Evolutionary conservation across 768 basidiomycete genomes (phyloP), one percentile per base, ranked within the genome.

Genomic region (Russula dissimulans): DNA sequence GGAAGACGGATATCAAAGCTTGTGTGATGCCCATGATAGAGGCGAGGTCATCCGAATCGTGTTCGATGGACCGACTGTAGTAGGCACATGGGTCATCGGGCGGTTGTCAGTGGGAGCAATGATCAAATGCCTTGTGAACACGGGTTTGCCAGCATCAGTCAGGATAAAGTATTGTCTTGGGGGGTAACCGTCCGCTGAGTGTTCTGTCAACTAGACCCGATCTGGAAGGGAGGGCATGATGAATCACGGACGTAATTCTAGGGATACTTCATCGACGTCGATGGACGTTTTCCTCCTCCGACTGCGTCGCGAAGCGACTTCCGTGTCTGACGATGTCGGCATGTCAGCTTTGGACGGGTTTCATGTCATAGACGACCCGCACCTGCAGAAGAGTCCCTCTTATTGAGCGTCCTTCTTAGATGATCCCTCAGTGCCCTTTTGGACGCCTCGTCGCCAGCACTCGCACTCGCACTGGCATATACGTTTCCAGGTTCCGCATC

Each of bases 81-180:
- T 56, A 7, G 56, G 38, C 36, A 52, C 22, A 42, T 6, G n/a
- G 36, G 47, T 55, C 17, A 36, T 48, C 42, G 18, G 57, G 41
- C 45, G 29, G 39, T 34, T 36, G 45, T 54, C 44, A 55, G 34
- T 7, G 12, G 41, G n/a, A 57, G 43, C 32, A 49, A 29, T 56
- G 32, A 56, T n/a, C 12, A 42, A 66, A 76, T 60, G 89, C 94
- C 90, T 91, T 45, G 84, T 79, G 69, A 90, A 99, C 11, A 99
- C 94, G n/a, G 95, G 95, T 72, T 99, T 98, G 32, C 97, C 97
- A 34, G 97, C 97, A 63, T 95, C 85, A 0, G 95, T 97, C 18
- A 98, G 79, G 15, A 97, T 82, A 69, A 90, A 97, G 71, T 97
- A 99, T 69, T 91, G 83, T 54, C 94, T 79, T 26, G 81, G 82